Evolutionary conservation across 2,329 filamentous ascomycete species (phyloP), one percentile per base, ranked within the genome.

Genomic region (Cyclaneusma minus): DNA sequence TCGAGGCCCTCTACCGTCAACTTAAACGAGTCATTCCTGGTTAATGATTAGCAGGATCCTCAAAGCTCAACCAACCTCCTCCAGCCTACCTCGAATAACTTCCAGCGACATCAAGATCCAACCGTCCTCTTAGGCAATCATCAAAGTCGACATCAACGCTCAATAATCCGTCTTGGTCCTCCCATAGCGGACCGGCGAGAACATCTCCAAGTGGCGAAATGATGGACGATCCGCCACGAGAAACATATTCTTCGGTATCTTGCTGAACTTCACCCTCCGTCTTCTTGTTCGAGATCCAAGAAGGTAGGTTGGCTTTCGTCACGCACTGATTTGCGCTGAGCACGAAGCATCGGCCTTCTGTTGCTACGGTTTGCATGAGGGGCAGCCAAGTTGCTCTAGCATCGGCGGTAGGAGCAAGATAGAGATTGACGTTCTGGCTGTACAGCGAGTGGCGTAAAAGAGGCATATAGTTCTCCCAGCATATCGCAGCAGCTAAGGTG

Each of bases 391-490:
- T 72, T 41, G 87, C 79, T 33, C 85, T 64, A 12, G 63, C 68
- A 53, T 94, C 87, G 2, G 85, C 85, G 1, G 85, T 94, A 0
- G 87, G 87, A 0, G 85, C 84, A 2, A 94, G 68, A 51, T 87
- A 94, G 8, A 94, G 55, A 48, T 92, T 92, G 42, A 94, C 72
- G 45, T 92, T 92, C 50, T 94, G 87, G 3, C 70, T 65, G 50
- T 94, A 95, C 19, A 94, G 60, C 10, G 71, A 65, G 47, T 92
- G 79, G 11, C 87, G 68, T 6, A 94, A 60, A 11, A 94, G 57
- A 0, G 85, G 85, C 84, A 93, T 94, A 55, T 87, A 92, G 50
- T 81, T 93, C 51, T 95, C 85, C 85, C 85, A 94, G 59, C 85
- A 93, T 38, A 95, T 91, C 3, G 84, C 87, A 3, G 79, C 73